Evolutionary conservation across 768 basidiomycete genomes (phyloP).

Genomic region (Boletus subparvulus): DNA sequence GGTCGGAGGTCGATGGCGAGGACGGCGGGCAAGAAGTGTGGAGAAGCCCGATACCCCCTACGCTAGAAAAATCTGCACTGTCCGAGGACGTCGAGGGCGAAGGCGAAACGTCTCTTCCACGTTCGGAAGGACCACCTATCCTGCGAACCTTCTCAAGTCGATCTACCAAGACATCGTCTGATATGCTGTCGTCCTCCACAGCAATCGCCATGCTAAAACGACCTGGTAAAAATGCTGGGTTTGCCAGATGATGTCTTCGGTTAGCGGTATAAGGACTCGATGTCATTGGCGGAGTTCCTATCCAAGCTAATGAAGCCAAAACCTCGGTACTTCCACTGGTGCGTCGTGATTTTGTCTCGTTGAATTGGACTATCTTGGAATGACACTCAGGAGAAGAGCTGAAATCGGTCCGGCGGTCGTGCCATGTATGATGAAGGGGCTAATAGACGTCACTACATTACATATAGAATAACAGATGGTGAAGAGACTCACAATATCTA

Average conservation of each 20-base stretch:
- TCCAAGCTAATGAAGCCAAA: conserved; percentile 37
- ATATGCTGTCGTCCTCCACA: conserved; percentile 48
- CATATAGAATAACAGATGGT: background rate
- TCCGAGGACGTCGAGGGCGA: background rate
- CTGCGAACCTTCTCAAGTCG: conserved; percentile 46
- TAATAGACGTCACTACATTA: conserved; percentile 17
- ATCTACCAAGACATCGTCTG: conserved; percentile 50
- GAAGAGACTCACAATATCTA: conserved; percentile 26
- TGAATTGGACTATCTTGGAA: background rate
- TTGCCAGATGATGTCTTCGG: background rate
- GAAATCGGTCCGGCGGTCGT: conserved; percentile 24
- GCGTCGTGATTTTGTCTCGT: conserved; percentile 3
- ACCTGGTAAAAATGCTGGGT: background rate
- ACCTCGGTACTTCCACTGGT: conserved; percentile 23
- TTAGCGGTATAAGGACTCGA: background rate
- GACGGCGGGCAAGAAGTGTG: background rate
- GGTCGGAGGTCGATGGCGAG: background rate
- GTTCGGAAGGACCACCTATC: conserved; percentile 8
- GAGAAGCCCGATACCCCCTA: background rate
- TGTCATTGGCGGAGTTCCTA: conserved; percentile 15
- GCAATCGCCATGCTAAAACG: conserved; percentile 41
- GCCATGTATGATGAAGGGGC: conserved; percentile 33
- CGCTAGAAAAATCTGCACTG: background rate
- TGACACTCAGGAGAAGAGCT: background rate
- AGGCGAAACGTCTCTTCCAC: background rate